phyloP scores from a whole-genome alignment of 2,329 filamentous ascomycete species.

The Metarhizium robertsii region DNA sequence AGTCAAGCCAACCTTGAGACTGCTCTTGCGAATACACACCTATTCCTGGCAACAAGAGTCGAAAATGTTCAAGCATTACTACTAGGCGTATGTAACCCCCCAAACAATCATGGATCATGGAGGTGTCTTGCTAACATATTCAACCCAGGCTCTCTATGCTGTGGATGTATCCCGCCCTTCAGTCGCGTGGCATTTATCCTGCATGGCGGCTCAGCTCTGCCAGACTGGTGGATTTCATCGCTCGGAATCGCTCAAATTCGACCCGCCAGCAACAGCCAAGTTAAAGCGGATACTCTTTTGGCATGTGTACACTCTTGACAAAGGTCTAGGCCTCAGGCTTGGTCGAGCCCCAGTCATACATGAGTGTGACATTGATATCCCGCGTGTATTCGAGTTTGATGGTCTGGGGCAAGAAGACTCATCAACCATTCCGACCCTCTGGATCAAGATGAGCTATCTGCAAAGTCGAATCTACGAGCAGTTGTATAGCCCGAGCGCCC shows the following conservation, averaged over 20 bases:
- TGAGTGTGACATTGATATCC: conserved; percentile 49
- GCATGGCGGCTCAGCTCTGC: conserved; percentile 49
- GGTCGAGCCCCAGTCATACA: conserved; percentile 49
- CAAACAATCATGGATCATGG: not conserved
- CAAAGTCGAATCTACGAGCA: conserved; percentile 51
- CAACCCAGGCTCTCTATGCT: conserved; percentile 44
- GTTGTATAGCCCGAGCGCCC: conserved; percentile 41
- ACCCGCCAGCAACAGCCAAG: conserved; percentile 21
- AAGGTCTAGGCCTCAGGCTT: conserved; percentile 46
- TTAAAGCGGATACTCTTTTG: conserved; percentile 37
- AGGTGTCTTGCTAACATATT: not conserved
- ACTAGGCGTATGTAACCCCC: conserved; percentile 38
- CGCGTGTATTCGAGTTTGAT: conserved; percentile 33
- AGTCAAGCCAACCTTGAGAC: conserved; percentile 42
- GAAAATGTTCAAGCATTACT: conserved; percentile 49
- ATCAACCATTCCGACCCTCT: conserved; percentile 36
- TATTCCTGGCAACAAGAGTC: conserved; percentile 45
- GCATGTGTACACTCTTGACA: conserved; percentile 48
- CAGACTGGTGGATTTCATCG: conserved; percentile 55
- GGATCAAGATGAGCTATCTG: conserved; percentile 46
- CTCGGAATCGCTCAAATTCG: conserved; percentile 21
- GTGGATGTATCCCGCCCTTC: conserved; percentile 54
- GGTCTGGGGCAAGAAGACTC: conserved; percentile 22
- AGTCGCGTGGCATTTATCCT: conserved; percentile 54
- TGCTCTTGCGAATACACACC: conserved; percentile 38